Percentiles rank a stretch among this genome's conserved stretches.
These are phyloP conservation scores for Euphorbia schlechtendalii DNA, from an alignment of 441 rosid species.

Conservation along the genomic window DNA sequence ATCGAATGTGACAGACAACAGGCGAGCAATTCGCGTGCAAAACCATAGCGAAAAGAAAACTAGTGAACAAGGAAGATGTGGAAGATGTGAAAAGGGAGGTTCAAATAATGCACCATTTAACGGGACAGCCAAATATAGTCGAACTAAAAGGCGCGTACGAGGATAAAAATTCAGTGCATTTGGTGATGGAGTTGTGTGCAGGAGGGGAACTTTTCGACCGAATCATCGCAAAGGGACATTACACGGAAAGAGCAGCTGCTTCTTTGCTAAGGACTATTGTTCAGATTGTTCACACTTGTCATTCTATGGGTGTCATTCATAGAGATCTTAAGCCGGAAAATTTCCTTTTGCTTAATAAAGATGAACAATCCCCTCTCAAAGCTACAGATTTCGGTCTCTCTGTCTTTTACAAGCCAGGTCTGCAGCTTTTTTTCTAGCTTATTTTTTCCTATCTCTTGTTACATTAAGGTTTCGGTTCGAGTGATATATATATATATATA, in stretches of 20 bases:
- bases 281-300: conserved; percentile 28
- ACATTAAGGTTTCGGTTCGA: no score
- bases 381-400: conserved; percentile 36
- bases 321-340: conserved; percentile 37
- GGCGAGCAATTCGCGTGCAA: conserved; percentile 33
- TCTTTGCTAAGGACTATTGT: conserved; percentile 30
- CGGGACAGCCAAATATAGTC: conserved; percentile 31
- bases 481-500: no score
- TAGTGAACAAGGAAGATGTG: conserved; percentile 29
- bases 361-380: conserved; percentile 30
- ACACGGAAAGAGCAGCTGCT: conserved; percentile 31
- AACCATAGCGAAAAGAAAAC: conserved; percentile 30
- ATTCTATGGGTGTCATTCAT: conserved; percentile 32
- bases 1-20: not conserved
- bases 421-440: no score
- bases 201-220: conserved; percentile 36
- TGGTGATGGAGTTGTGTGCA: conserved; percentile 37
- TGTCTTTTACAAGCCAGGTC: conserved; percentile 33
- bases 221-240: conserved; percentile 31
- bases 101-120: conserved; percentile 33
- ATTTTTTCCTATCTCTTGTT: no score
- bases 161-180: conserved; percentile 32
- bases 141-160: conserved; percentile 34
- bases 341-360: conserved; percentile 27
- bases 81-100: conserved; percentile 34